Conservation (phyloP, 2,329 filamentous ascomycete genomes). For the Fusarium sp. region DNA sequence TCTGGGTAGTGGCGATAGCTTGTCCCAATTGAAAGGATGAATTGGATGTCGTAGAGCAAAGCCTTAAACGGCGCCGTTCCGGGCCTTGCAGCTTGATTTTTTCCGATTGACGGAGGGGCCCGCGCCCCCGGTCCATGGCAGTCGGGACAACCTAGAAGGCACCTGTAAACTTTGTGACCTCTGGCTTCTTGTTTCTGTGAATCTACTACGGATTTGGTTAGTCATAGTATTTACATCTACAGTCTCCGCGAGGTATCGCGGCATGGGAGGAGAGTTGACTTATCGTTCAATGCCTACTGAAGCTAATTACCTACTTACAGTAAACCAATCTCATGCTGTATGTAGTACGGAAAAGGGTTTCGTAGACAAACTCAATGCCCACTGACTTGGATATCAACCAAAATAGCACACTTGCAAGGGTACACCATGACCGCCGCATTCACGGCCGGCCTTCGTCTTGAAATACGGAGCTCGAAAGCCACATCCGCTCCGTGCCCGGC, state of each 20-base stretch:
- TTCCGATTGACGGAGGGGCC: slow-evolving; percentile 36
- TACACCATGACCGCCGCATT: neutral
- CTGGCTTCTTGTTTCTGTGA: neutral
- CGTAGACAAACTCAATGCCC: too few relatives aligned
- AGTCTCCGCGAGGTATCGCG: neutral
- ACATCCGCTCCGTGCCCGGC: slow-evolving; percentile 22
- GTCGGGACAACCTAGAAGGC: neutral
- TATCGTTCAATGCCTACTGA: neutral
- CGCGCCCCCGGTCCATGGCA: slow-evolving; percentile 29
- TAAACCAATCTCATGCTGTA: neutral
- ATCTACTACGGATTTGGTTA: neutral
- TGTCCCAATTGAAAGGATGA: slow-evolving; percentile 20
- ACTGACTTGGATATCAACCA: neutral
- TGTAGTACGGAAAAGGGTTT: neutral
- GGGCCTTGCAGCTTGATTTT: slow-evolving; percentile 23
- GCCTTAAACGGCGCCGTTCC: slow-evolving; percentile 21
- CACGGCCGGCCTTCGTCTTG: neutral
- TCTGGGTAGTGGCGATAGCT: slow-evolving; percentile 23
- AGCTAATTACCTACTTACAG: neutral
- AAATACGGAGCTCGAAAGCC: slow-evolving; percentile 3
- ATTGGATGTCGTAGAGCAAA: slow-evolving; percentile 24
- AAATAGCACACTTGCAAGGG: neutral
- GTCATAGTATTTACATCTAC: neutral
- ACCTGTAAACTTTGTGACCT: neutral
- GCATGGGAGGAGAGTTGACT: neutral